Conservation (phyloP, 768 basidiomycete species). For the Pleurotus salmoneostramineus region DNA sequence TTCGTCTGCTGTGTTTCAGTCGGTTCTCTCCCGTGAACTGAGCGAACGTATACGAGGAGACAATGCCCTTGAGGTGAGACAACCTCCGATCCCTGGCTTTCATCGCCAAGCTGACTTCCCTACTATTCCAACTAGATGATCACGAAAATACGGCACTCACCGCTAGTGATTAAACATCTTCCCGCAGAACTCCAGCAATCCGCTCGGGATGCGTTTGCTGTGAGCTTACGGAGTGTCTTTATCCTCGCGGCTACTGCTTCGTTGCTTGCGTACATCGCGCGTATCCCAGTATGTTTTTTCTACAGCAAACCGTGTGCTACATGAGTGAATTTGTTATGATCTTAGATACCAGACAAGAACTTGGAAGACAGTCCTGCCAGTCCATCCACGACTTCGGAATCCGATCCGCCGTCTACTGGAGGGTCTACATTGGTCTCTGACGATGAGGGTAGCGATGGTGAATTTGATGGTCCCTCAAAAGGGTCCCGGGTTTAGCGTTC, state of each 20-base stretch:
- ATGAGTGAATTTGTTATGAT: background rate
- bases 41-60: constrained; percentile 37
- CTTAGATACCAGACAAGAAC: constrained; percentile 19
- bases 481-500: background rate
- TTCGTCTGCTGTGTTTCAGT: constrained; percentile 58
- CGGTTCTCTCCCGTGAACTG: constrained; percentile 40
- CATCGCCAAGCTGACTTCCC: background rate
- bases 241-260: constrained; percentile 46
- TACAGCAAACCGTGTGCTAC: too few species aligned
- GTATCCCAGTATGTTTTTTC: constrained; percentile 55
- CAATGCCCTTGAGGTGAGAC: constrained; percentile 38
- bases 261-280: constrained; percentile 43
- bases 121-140: constrained; percentile 34
- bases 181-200: constrained; percentile 41
- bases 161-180: constrained; percentile 41
- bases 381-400: background rate
- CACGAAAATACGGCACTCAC: constrained; percentile 46
- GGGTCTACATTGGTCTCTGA: background rate
- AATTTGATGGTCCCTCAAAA: background rate
- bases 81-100: background rate
- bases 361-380: constrained; percentile 10
- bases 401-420: background rate
- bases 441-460: background rate
- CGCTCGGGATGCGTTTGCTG: constrained; percentile 52
- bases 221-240: constrained; percentile 50